Evolutionary conservation across 805 yeast genomes (phyloP).

Genomic region (Helenozyma rhizophorensis): DNA sequence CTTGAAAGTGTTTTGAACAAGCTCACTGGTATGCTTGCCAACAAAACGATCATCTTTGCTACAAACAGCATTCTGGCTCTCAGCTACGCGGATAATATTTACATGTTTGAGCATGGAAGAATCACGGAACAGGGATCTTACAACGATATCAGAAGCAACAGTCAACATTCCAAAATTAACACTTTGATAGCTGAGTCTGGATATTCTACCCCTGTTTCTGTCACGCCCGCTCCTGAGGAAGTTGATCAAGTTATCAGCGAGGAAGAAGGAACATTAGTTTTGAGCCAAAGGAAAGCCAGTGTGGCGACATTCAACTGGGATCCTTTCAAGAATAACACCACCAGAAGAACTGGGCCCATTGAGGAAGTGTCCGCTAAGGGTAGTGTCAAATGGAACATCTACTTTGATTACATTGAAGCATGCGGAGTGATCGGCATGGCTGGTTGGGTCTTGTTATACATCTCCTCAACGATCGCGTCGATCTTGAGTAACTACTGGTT

Average conservation of each 20-base stretch:
- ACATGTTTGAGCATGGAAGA: constrained; percentile 11
- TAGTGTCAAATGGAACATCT: constrained; percentile 51
- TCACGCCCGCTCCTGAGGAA: constrained; percentile 2
- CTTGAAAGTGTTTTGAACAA: constrained; percentile 28
- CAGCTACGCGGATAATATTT: constrained; percentile 8
- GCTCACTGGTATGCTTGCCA: constrained; percentile 24
- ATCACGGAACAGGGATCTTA: constrained; percentile 7
- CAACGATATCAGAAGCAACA: constrained; percentile 1
- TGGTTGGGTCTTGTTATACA: constrained; percentile 31
- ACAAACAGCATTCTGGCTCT: constrained; percentile 12
- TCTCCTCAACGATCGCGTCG: constrained; percentile 25
- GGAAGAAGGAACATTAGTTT: too few species aligned
- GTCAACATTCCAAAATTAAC: constrained; percentile 7
- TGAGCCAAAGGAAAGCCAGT: constrained; percentile 6
- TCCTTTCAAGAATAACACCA: constrained; percentile 26
- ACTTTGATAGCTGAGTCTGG: constrained; percentile 4
- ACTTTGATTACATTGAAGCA: constrained; percentile 53
- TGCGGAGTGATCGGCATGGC: constrained; percentile 51
- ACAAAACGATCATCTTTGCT: constrained; percentile 10
- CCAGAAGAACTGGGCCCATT: constrained; percentile 9
- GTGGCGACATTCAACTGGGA: constrained; percentile 36
- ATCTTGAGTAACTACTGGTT: constrained; percentile 57
- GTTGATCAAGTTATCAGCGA: background rate
- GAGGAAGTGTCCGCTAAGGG: constrained; percentile 50
- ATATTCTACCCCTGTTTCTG: constrained; percentile 1